Evolutionary conservation across 192 early-diverging fungal species (phyloP).

Genomic region (Umbelopsis sp.): DNA sequence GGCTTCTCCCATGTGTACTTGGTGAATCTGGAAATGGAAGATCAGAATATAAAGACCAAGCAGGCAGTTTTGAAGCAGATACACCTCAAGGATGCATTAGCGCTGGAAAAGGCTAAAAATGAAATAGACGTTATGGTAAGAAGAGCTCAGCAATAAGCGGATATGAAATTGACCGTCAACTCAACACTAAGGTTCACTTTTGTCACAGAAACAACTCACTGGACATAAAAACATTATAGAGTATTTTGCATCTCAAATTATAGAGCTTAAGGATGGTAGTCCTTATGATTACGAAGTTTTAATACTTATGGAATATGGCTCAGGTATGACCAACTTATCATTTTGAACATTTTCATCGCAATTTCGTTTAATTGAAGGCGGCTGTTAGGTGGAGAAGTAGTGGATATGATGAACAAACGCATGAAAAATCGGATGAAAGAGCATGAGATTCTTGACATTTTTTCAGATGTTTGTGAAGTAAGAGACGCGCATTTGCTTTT

Average conservation of each 20-base stretch:
- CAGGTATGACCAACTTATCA: not conserved
- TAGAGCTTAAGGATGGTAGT: not conserved
- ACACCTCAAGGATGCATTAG: not conserved
- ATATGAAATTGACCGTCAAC: no score
- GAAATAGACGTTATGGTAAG: slow-evolving; percentile 15
- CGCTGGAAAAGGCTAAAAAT: slow-evolving; percentile 3
- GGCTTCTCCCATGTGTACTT: slow-evolving; percentile 9
- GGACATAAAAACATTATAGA: slow-evolving; percentile 15
- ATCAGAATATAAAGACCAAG: slow-evolving; percentile 3
- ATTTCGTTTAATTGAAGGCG: not conserved
- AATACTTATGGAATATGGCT: slow-evolving; percentile 10
- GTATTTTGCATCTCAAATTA: slow-evolving; percentile 5
- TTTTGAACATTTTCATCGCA: no score
- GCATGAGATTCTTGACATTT: slow-evolving; percentile 7
- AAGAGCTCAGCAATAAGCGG: not conserved
- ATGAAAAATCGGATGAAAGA: slow-evolving; percentile 5
- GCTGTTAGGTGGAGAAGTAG: not conserved
- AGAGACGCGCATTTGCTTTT: no score
- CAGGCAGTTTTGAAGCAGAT: slow-evolving; percentile 18
- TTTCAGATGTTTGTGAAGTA: slow-evolving; percentile 22
- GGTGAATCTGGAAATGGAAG: slow-evolving; percentile 2
- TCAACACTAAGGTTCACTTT: no score
- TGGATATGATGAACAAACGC: slow-evolving; percentile 8
- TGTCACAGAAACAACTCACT: slow-evolving; percentile 3
- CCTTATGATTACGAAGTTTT: slow-evolving; percentile 8